Conservation (phyloP, 1,139 yeast genomes). For the Candida mesenterica region DNA sequence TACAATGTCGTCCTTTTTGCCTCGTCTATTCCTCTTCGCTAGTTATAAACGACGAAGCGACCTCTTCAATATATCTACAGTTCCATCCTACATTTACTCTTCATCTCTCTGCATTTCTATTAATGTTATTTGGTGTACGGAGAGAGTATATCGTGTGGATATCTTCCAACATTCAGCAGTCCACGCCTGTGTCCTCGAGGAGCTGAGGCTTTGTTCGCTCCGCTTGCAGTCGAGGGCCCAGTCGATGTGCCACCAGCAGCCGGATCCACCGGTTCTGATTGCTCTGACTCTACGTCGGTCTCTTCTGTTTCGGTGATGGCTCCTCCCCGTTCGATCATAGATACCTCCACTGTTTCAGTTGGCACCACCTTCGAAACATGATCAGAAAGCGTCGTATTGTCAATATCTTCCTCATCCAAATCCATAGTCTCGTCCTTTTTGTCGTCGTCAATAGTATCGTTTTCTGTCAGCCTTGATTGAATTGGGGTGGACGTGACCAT, state of each 20-base stretch:
- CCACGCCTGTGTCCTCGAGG: conserved; percentile 12
- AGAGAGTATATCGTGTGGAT: conserved; percentile 20
- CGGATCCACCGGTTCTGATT: conserved; percentile 10
- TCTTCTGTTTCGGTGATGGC: conserved; percentile 2
- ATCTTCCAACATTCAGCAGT: conserved; percentile 18
- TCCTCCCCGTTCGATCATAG: conserved; percentile 3
- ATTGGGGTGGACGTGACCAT: conserved; percentile 11
- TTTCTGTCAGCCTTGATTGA: conserved; percentile 4
- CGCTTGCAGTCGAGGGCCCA: not conserved
- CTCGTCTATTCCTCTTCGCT: not conserved
- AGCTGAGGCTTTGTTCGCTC: conserved; percentile 1
- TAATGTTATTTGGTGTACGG: conserved; percentile 7
- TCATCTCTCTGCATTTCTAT: conserved; percentile 2
- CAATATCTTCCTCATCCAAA: conserved; percentile 14
- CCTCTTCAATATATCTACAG: too few species aligned
- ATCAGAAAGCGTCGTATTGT: conserved; percentile 10
- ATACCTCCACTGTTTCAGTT: conserved; percentile 6
- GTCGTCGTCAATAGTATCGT: conserved; percentile 14
- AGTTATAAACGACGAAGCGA: too few species aligned
- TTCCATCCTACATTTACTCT: not conserved
- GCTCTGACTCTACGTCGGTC: conserved; percentile 6
- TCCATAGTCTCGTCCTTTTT: conserved; percentile 13
- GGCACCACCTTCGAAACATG: conserved; percentile 9
- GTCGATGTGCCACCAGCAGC: conserved; percentile 2
- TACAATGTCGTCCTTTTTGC: not conserved